Evolutionary conservation across 2,329 filamentous ascomycete genomes (phyloP).

Genomic region (Herpomyces periplanetae): DNA sequence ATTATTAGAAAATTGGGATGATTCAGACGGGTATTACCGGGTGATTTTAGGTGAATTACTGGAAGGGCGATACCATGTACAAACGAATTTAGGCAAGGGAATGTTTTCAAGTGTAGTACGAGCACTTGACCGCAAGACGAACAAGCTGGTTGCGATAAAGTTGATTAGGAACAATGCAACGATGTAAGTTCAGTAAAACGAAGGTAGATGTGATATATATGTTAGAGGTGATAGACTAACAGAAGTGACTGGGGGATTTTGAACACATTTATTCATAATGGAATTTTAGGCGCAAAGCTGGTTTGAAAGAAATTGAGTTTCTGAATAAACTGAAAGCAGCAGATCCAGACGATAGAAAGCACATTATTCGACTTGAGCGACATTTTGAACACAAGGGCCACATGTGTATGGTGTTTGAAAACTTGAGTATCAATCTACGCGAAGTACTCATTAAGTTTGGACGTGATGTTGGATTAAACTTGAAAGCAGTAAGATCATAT

Average conservation of each 20-base stretch:
- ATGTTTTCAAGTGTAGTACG: slow-evolving; percentile 92
- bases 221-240: too few relatives aligned
- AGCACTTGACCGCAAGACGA: slow-evolving; percentile 30
- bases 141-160: slow-evolving; percentile 56
- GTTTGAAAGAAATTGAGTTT: slow-evolving; percentile 74
- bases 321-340: slow-evolving; percentile 47
- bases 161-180: slow-evolving; percentile 90
- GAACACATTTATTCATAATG: slow-evolving; percentile 4
- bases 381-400: slow-evolving; percentile 81
- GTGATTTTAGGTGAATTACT: slow-evolving; percentile 66
- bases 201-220: neutral
- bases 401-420: slow-evolving; percentile 86
- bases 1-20: slow-evolving; percentile 67
- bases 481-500: slow-evolving; percentile 52
- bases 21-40: slow-evolving; percentile 84
- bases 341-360: slow-evolving; percentile 59
- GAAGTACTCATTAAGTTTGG: slow-evolving; percentile 87
- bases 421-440: slow-evolving; percentile 60
- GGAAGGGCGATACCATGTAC: slow-evolving; percentile 55
- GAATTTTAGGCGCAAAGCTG: slow-evolving; percentile 24
- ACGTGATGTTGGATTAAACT: slow-evolving; percentile 62
- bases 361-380: slow-evolving; percentile 53
- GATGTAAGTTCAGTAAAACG: slow-evolving; percentile 12
- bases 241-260: too few relatives aligned
- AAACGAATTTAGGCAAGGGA: slow-evolving; percentile 52